Evolutionary conservation across 805 yeast species (phyloP), one percentile per base, ranked within the genome.

Genomic region (Hanseniaspora hatyaiensis): DNA sequence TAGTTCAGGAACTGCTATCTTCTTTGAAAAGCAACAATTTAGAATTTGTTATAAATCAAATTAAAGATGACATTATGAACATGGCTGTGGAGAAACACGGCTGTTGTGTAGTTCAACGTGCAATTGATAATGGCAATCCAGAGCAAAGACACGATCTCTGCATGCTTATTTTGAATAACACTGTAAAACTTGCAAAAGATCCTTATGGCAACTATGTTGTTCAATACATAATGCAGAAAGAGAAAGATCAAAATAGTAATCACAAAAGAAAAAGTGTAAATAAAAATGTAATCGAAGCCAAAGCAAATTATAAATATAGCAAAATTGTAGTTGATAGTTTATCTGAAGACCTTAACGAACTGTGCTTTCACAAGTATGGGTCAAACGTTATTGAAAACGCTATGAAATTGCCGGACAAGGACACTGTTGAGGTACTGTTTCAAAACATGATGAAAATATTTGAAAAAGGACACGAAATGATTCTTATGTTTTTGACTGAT

Each of bases 151-250:
- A 70, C 53, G 77, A 74, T 51, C 70, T 92, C 48, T 78, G 86
- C 20, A 60, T 70, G 23, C 75, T 74, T 52, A 80, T 89, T 38
- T 82, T 92, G 18, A 71, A 70, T 44, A 71, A 79, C 57, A 78
- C 94, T 32, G 72, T 79, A 40, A 71, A 70, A 31, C 71, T 92
- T 46, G 79, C 94, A 15, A 71, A 83, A 50, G 96, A 92, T 64
- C 96, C 96, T 12, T 92, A 83, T 66, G 98, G 98, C 30, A 92
- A 92, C 63, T 92, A 92, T 63, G 97, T 92, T 43, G 87, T 92
- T 44, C 98, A 92, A 65, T 89, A 92, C 59, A 94, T 92, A 19
- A 68, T 83, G 53, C 48, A 44, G 36, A 34, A 28, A 33, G 48
- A 44, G 23, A 44, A 36, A 8, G 48, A 44, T 8, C 23, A 28